phyloP scores from a whole-genome alignment of 202 grass and related monocot genomes.

The Zoysia matrella region DNA sequence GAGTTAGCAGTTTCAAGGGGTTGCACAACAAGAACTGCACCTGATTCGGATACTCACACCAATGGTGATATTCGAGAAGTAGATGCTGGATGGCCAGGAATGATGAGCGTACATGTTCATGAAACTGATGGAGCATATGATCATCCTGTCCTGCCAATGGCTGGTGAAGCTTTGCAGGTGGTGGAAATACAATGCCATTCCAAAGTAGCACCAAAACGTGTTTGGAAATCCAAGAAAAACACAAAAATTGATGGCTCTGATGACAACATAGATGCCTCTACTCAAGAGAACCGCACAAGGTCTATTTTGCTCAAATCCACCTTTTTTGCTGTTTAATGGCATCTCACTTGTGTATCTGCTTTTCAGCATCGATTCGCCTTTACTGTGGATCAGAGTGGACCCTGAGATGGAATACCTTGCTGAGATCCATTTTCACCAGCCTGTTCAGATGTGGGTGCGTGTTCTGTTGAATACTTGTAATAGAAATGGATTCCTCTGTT shows the following conservation, averaged over 20 bases:
- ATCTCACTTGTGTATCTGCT: slow-evolving; percentile 29
- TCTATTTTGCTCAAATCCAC: slow-evolving; percentile 32
- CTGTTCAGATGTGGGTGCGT: slow-evolving; percentile 17
- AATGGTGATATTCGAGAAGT: slow-evolving; percentile 77
- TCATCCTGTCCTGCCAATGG: slow-evolving; percentile 89
- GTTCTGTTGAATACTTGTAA: slow-evolving; percentile 47
- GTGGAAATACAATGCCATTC: no score
- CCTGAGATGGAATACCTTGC: slow-evolving; percentile 99
- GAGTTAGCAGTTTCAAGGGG: slow-evolving; percentile 63
- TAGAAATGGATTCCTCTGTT: not conserved
- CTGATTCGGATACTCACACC: slow-evolving; percentile 45
- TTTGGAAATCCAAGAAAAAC: no score
- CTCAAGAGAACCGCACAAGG: slow-evolving; percentile 73
- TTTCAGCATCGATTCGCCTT: slow-evolving; percentile 88
- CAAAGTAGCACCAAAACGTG: no score
- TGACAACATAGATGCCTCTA: slow-evolving; percentile 81
- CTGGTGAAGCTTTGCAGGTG: slow-evolving; percentile 44
- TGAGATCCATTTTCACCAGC: slow-evolving; percentile 90
- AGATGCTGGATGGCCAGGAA: slow-evolving; percentile 9
- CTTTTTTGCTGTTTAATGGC: slow-evolving; percentile 6
- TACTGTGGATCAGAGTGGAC: slow-evolving; percentile 91
- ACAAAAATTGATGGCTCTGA: slow-evolving; percentile 78
- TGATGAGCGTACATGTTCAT: slow-evolving; percentile 88
- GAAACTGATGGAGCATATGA: slow-evolving; percentile 91
- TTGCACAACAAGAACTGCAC: slow-evolving; percentile 66